Evolutionary conservation across 306 rosid genomes (phyloP), one percentile per base, ranked within the genome.

Genomic region (Sicyos baderoa): DNA sequence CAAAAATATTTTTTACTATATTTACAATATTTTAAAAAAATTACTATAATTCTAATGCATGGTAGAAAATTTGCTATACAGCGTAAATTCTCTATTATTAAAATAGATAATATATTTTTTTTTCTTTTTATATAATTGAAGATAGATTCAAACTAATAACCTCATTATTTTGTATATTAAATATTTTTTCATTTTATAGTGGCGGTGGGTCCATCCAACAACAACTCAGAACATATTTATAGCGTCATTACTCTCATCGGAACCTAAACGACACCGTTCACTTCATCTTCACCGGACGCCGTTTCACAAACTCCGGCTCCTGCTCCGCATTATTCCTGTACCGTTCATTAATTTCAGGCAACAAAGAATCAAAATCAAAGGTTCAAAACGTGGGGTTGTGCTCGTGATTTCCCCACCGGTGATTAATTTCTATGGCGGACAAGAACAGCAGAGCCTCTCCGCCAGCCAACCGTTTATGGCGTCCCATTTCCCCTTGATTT

Each of bases 371-470:
- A 12, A 25, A 14, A 14, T 27, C 19, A 6, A 58, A 58, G 42
- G 64, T 58, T 58, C 64, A 13, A 14, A 57, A 57, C 63, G 18
- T 32, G 66, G 23, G 15, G 16, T 32, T 44, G 12, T 17, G 16
- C 9, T 37, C 68, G 50, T 37, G 49, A 35, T 37, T 58, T 5
- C n/a, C 16, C 29, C 68, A 61, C 68, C 68, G 68, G 25, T 61
- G 50, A 61, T 61, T 59, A 59, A 61, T 61, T 59, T 8, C 16
- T 17, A 37, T 61, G 50, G 50, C 50, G 68, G 49, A 37, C 25
- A 61, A 37, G 49, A 35, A 37, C 68, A n/a, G 49, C 54, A 42
- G 35, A 44, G 32, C 0, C 35, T 44, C 52, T 64, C 70, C 70
- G 32, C 70, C 54, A 44, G 45, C 21, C 54, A 8, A 21, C 70